These are phyloP conservation scores for Endoconidiophora laricicola DNA, from an alignment of 2,329 filamentous ascomycete species.

Conservation along the genomic window DNA sequence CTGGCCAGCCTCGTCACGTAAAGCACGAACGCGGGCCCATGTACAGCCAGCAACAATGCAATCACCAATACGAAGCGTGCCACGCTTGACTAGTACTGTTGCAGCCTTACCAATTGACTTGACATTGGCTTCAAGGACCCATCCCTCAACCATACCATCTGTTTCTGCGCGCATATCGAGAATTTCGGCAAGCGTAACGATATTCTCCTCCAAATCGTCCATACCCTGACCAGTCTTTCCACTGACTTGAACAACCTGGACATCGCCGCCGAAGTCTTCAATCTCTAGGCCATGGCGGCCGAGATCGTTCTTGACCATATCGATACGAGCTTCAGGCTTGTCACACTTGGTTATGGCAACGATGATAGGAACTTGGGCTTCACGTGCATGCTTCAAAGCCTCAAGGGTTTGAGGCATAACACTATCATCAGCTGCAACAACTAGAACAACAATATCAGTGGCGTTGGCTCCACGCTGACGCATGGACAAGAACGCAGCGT, in stretches of 20 bases:
- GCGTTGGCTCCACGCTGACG: slow-evolving; percentile 87
- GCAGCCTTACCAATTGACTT: slow-evolving; percentile 74
- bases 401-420: slow-evolving; percentile 96
- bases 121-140: slow-evolving; percentile 81
- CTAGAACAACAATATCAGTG: slow-evolving; percentile 89
- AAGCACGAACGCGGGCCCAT: slow-evolving; percentile 69
- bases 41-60: slow-evolving; percentile 75
- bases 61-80: slow-evolving; percentile 67
- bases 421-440: slow-evolving; percentile 91
- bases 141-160: slow-evolving; percentile 70
- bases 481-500: slow-evolving; percentile 92
- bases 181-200: slow-evolving; percentile 71
- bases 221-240: slow-evolving; percentile 91
- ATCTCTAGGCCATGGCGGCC: slow-evolving; percentile 71
- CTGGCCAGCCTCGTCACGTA: slow-evolving; percentile 71
- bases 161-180: slow-evolving; percentile 73
- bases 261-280: slow-evolving; percentile 88
- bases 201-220: slow-evolving; percentile 79
- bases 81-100: slow-evolving; percentile 74
- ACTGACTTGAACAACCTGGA: slow-evolving; percentile 79
- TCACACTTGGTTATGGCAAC: slow-evolving; percentile 97
- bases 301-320: slow-evolving; percentile 78
- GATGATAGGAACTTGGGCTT: slow-evolving; percentile 81
- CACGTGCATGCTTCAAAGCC: slow-evolving; percentile 81
- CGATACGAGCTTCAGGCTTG: slow-evolving; percentile 63